Base-by-base conservation (phyloP, 2,329 filamentous ascomycete genomes). In the Diaporthe citriasiana region DNA sequence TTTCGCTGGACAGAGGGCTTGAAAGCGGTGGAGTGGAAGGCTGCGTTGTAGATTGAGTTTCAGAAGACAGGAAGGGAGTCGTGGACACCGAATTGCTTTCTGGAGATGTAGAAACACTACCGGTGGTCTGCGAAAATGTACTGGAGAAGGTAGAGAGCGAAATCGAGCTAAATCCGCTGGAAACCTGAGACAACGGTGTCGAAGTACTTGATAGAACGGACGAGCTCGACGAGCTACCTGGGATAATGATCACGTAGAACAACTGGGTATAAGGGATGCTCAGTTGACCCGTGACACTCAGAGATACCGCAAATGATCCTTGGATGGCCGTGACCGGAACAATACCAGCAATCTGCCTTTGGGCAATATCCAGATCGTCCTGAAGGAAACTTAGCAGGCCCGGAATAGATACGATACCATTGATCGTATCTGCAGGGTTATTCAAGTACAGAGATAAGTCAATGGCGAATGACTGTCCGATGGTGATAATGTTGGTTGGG, bases 401-500 rank as follows among this genome's bases (percentile, higher is more conserved):
- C 2, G 63, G 63, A 19, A 66, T 2, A 4, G 63, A 66, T 22
- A 66, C n/a, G 7, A 66, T 45, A 7, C 63, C 45, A 30, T 25
- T 51, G 33, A 66, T 51, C 7, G 45, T 66, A 8, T 66, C 63
- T 15, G 45, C 33, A 25, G 45, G 7, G 22, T 51, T 66, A 1
- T 13, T n/a, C 63, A 66, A 27, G n/a, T 66, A 66, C 15, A 17
- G 45, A 7, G 45, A 38, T 30, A 66, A 50, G 4, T 35, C 7
- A 27, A 66, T 66, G 13, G 22, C 30, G n/a, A 51, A 66, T 7
- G 63, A 10, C 45, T 66, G 45, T 19, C 63, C 63, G 4, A 66
- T 51, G 45, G 30, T 27, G 10, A 66, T 66, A n/a, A 66, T 50
- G 22, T 35, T 66, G 12, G 60, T 50, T 5, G 60, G 60, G 13